Base-by-base conservation (phyloP, 1,284 basidiomycete genomes). In the Ustilago loliicola region DNA sequence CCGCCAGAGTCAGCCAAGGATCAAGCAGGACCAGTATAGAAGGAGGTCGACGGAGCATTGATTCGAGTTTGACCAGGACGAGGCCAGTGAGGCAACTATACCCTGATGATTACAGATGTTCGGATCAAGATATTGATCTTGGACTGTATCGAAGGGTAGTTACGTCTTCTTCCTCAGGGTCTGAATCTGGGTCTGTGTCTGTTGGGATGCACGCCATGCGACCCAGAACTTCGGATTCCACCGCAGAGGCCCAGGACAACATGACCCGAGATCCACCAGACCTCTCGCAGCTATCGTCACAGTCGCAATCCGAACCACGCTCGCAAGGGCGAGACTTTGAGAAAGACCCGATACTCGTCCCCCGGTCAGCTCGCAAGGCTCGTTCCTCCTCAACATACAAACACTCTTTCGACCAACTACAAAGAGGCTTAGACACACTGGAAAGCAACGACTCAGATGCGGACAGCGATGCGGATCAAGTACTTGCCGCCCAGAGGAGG, bases 81-180 rank as follows among this genome's bases (percentile, higher is more conserved):
- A 42, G 40, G 3, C 19, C 36, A 13, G 36, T 8, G 17, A 53
- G 61, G 15, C 64, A 66, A 36, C 34, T 69, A 36, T 78, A 72
- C 38, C 76, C 76, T 3, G 68, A 53, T n/a, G 72, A 75, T 27
- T 78, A 72, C 47, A 68, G 76, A 48, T 78, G 76, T 55, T 78
- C 76, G 2, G 76, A 78, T 51, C 76, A 74, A 58, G 76, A 78
- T 8, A 67, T 78, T 30, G 65, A 74, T 38, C 58, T 71, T 10
- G 76, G 61, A 7, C 27, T 71, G 30, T 78, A 72, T 57, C 65
- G 76, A 27, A 63, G 76, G 42, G 72, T 66, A 1, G 66, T 61
- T 5, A 63, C 32, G 13, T 66, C 66, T 23, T 70, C 75, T 7
- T 66, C 71, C 10, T 78, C 75, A 15, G 59, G 38, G 8, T 72